phyloP scores from a whole-genome alignment of 768 basidiomycete species.

The Boletus reticulatus region DNA sequence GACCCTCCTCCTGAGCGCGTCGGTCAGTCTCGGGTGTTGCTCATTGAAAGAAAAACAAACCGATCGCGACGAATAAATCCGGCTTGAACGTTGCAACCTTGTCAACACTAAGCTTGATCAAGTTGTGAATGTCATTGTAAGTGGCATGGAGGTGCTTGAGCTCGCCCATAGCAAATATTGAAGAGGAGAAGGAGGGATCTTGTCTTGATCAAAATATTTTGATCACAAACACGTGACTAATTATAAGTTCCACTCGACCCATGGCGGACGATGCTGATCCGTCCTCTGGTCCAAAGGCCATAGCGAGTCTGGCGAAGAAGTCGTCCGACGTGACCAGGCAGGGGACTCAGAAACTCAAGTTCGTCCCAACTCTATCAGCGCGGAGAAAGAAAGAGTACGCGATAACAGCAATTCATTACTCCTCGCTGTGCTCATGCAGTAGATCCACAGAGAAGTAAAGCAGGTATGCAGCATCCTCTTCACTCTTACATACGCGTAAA shows the following conservation, averaged over 20 bases:
- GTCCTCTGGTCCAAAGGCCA: constrained; percentile 52
- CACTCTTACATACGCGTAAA: constrained; percentile 1
- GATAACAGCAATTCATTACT: constrained; percentile 12
- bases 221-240: constrained; percentile 18
- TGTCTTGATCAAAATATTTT: background rate
- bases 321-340: constrained; percentile 68
- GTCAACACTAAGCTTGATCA: constrained; percentile 65
- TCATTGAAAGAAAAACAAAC: constrained; percentile 36
- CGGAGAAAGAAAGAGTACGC: constrained; percentile 80
- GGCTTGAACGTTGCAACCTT: constrained; percentile 84
- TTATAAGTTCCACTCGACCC: background rate
- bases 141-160: constrained; percentile 69
- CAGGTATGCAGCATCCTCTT: constrained; percentile 41
- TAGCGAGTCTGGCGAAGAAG: constrained; percentile 73
- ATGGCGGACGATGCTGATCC: constrained; percentile 20
- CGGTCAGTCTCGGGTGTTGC: background rate
- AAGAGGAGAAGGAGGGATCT: background rate
- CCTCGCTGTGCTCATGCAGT: constrained; percentile 10
- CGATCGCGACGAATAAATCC: constrained; percentile 83
- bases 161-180: constrained; percentile 30
- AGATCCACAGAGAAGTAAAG: constrained; percentile 56
- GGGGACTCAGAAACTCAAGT: constrained; percentile 76
- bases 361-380: constrained; percentile 73
- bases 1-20: constrained; percentile 72
- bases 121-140: constrained; percentile 92